Evolutionary conservation across 768 basidiomycete species (phyloP).

Genomic region (Sporobolomyces pararoseus): DNA sequence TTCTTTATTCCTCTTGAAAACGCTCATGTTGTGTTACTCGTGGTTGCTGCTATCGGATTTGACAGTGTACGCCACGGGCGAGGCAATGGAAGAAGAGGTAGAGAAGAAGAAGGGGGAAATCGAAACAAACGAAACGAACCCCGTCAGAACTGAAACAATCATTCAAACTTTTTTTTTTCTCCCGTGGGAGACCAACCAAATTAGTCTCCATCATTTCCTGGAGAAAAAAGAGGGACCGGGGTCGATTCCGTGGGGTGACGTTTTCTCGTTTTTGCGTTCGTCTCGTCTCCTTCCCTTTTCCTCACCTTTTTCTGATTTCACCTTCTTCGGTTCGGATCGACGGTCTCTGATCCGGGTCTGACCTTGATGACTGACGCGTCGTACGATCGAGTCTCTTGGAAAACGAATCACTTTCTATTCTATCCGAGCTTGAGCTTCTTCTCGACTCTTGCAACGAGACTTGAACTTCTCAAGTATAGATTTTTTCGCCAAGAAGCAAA

Average conservation of each 20-base stretch:
- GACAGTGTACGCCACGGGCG: too few relatives aligned
- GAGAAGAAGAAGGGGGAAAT: neutral
- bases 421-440: too few relatives aligned
- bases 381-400: too few relatives aligned
- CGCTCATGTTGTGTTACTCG: constrained; percentile 5
- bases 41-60: neutral
- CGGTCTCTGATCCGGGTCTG: too few relatives aligned
- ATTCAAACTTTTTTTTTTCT: too few relatives aligned
- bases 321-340: too few relatives aligned
- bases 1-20: constrained; percentile 23
- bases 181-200: too few relatives aligned
- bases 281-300: too few relatives aligned
- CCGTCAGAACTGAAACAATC: neutral
- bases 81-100: neutral
- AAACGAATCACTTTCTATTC: too few relatives aligned
- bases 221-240: neutral
- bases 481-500: neutral
- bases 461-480: neutral
- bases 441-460: too few relatives aligned
- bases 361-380: too few relatives aligned
- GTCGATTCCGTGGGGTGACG: neutral
- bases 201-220: neutral
- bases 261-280: neutral
- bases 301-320: too few relatives aligned
- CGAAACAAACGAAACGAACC: neutral